Evolutionary conservation across 2,329 filamentous ascomycete species (phyloP).

Genomic region (Juglanconis sp.): DNA sequence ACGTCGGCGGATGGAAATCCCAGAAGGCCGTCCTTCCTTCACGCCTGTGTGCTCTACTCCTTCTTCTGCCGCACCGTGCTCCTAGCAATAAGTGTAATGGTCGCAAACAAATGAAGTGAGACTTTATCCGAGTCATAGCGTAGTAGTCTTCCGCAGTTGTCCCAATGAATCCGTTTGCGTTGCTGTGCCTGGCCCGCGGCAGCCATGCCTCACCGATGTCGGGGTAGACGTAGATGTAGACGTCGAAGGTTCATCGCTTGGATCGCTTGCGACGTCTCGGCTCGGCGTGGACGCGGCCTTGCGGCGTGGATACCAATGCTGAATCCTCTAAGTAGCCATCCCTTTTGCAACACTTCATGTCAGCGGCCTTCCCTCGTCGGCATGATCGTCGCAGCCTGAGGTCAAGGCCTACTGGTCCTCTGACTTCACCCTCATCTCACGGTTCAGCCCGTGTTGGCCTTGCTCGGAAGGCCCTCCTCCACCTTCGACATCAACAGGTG

Average conservation of each 20-base stretch:
- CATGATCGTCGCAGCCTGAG: not conserved
- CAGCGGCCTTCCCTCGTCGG: slow-evolving; percentile 3
- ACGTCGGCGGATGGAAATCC: not conserved
- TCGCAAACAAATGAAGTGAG: not conserved
- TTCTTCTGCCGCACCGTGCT: not conserved
- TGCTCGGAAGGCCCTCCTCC: not conserved
- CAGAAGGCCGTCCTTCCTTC: not conserved
- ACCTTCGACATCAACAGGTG: slow-evolving; percentile 44
- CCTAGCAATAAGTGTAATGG: not conserved
- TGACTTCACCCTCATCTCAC: not conserved
- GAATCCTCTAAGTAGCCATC: not conserved
- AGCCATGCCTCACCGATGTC: not conserved
- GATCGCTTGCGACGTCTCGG: not conserved
- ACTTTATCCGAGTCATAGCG: no score
- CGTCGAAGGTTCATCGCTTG: not conserved
- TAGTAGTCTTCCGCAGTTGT: no score
- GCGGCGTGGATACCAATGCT: not conserved
- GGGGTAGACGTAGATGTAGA: not conserved
- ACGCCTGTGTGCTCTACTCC: no score
- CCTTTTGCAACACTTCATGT: not conserved
- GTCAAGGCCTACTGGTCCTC: slow-evolving; percentile 1
- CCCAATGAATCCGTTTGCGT: no score
- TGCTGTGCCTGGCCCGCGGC: not conserved
- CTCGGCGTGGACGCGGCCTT: not conserved
- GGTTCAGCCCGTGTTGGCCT: not conserved